A percentile compares a stretch with the other conserved stretches of the same genome.
These are phyloP conservation scores for Talaromyces trachyspermus DNA, from an alignment of 495 filamentous ascomycete species.

Conservation along the genomic window DNA sequence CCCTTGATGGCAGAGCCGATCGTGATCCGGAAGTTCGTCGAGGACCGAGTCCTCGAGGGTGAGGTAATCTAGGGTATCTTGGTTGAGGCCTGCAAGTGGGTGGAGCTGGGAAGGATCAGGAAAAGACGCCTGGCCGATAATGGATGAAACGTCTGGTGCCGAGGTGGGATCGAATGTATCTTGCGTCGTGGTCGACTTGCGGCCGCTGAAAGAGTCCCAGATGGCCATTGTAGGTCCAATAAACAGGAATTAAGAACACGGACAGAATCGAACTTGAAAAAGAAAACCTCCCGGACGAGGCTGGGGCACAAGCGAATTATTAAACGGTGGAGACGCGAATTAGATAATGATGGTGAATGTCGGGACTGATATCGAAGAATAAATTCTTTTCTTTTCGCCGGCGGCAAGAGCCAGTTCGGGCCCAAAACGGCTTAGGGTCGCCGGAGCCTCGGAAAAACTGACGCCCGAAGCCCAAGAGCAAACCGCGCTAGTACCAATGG, in stretches of 20 bases:
- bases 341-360: neutral
- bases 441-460: conserved; percentile 2
- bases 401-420: neutral
- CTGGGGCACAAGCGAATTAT: too few relatives aligned
- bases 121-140: conserved; percentile 61
- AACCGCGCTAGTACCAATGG: conserved; percentile 5
- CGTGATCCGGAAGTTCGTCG: conserved; percentile 76
- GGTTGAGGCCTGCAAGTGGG: conserved; percentile 89
- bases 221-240: conserved; percentile 50
- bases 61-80: conserved; percentile 87
- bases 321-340: neutral
- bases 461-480: conserved; percentile 1
- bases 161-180: conserved; percentile 59
- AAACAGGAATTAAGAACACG: conserved; percentile 2
- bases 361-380: neutral
- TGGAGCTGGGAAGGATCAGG: conserved; percentile 83
- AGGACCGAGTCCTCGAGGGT: conserved; percentile 86
- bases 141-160: conserved; percentile 72
- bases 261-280: neutral
- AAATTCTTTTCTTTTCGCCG: conserved; percentile 6
- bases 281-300: conserved; percentile 3
- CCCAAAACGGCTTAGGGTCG: neutral
- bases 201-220: conserved; percentile 83
- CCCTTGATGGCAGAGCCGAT: conserved; percentile 83
- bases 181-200: conserved; percentile 59